These are phyloP conservation scores for Priceomyces haplophilus DNA, from an alignment of 805 yeast genomes.

Conservation along the genomic window DNA sequence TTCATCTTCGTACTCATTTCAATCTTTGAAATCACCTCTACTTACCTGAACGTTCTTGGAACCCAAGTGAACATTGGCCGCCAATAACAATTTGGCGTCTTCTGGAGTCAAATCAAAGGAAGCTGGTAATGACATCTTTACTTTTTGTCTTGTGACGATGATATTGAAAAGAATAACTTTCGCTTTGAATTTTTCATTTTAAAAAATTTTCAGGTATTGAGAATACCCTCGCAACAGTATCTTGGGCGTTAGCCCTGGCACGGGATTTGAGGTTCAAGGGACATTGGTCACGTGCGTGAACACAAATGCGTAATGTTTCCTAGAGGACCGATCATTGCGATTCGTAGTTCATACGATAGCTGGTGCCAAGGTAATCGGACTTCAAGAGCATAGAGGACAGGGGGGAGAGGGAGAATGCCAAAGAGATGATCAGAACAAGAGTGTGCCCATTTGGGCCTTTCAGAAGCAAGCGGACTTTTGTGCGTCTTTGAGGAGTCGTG, in stretches of 20 bases:
- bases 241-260: conserved; percentile 5
- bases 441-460: too few species aligned
- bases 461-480: too few species aligned
- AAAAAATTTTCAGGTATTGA: conserved; percentile 4
- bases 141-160: conserved; percentile 9
- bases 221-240: conserved; percentile 1
- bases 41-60: conserved; percentile 99
- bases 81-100: conserved; percentile 98
- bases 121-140: conserved; percentile 76
- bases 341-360: too few species aligned
- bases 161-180: conserved; percentile 8
- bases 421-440: too few species aligned
- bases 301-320: too few species aligned
- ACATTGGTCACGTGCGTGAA: background rate
- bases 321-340: too few species aligned
- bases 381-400: too few species aligned
- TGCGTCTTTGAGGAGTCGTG: too few species aligned
- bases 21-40: conserved; percentile 17
- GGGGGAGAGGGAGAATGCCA: too few species aligned
- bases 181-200: conserved; percentile 5
- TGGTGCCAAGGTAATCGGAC: too few species aligned
- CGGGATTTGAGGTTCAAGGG: background rate
- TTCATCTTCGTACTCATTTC: background rate
- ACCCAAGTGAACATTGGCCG: conserved; percentile 99
- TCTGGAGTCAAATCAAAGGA: conserved; percentile 91